Evolutionary conservation across 2,329 filamentous ascomycete genomes (phyloP), one percentile per base, ranked within the genome.

Genomic region (Sporothrix luriei): DNA sequence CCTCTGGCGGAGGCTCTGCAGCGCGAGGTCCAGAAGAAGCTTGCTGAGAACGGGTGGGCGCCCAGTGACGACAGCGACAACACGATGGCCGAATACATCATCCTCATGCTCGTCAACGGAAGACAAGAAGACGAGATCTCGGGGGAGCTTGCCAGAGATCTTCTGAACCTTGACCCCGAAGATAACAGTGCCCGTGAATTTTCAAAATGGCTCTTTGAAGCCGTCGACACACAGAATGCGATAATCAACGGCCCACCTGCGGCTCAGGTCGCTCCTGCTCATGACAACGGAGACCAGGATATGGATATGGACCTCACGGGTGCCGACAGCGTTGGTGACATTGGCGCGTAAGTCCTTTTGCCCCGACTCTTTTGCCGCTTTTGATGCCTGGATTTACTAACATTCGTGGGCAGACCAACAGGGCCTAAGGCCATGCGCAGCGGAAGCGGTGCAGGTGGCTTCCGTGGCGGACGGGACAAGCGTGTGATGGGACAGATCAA

Each of bases 371-470:
- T 57, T 6, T 16, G 4, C 26, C 14, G 33, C 26, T 6, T 38
- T 21, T 13, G 2, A 40, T 21, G 16, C 21, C 10, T 2, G 49
- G 16, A 57, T 19, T n/a, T 38, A 48, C 57, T 69, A 66, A 68
- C 69, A 48, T 6, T n/a, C 16, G 26, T 51, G n/a, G 9, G 4
- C 38, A 97, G 94, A 76, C 95, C 95, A 11, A 98, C 93, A 66
- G 95, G 94, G 69, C 95, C 95, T 21, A 95, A 94, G 78, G 93
- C 94, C 46, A 97, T 98, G 93, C 91, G 95, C 76, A 92, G 91
- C 78, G 87, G 87, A 68, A 92, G 91, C 78, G 87, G 87, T 67
- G 87, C 82, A 68, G 80, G 71, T 75, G 71, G 77, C 71, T 76
- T 79, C 55, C 77, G 84, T 74, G 84, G 84, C 69, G 85, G 87